Evolutionary conservation across 495 filamentous ascomycete genomes (phyloP).

Genomic region (Lepidopterella palustris): DNA sequence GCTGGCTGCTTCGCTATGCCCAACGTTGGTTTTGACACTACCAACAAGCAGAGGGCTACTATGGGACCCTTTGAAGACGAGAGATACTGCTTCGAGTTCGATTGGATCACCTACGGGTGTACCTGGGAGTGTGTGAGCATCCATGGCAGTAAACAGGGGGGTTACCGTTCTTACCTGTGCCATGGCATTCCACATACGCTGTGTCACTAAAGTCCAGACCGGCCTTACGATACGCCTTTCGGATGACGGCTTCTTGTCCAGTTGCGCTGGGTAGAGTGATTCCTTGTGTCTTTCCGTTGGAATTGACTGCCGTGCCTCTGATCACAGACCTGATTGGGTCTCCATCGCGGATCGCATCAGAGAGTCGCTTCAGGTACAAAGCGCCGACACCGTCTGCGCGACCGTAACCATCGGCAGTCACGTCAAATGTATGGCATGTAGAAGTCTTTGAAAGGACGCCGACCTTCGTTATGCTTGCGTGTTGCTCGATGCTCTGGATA

Average conservation of each 20-base stretch:
- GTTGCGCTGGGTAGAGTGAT: conserved; percentile 11
- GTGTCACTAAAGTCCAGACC: conserved; percentile 29
- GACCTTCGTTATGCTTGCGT: not conserved
- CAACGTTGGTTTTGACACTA: conserved; percentile 32
- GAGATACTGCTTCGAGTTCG: conserved; percentile 50
- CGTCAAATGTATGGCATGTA: conserved; percentile 20
- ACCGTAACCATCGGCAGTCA: conserved; percentile 14
- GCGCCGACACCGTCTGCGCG: conserved; percentile 31
- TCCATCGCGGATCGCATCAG: conserved; percentile 34
- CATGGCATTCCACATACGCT: conserved; percentile 18
- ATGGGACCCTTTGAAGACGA: conserved; percentile 35
- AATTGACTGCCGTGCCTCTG: conserved; percentile 39
- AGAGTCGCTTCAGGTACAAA: conserved; percentile 36
- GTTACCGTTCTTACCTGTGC: too few species aligned
- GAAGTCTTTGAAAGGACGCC: conserved; percentile 13
- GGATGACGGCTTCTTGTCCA: conserved; percentile 13
- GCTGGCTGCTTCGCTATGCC: conserved; percentile 28
- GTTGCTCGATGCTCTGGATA: conserved; percentile 37
- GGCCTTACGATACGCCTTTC: not conserved
- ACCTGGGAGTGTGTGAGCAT: too few species aligned
- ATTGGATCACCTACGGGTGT: conserved; percentile 45
- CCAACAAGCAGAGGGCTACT: conserved; percentile 19
- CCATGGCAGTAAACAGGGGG: too few species aligned
- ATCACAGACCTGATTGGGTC: conserved; percentile 41
- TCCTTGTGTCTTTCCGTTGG: conserved; percentile 39